These are phyloP conservation scores for Heliamphora exappendiculata DNA, from an alignment of 148 eudicot species.

Conservation along the genomic window DNA sequence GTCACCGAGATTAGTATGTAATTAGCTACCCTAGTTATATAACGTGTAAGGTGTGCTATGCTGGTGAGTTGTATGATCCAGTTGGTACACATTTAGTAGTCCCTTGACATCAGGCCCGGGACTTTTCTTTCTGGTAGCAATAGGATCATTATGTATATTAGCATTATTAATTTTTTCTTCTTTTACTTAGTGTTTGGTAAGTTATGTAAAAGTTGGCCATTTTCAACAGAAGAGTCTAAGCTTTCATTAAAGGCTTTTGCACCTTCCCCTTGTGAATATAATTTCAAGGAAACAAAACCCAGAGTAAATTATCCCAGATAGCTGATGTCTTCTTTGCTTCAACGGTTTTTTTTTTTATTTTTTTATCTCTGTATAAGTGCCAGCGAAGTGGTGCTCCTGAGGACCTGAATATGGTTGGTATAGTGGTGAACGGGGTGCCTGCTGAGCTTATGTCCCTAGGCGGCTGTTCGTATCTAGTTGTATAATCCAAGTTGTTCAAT, in stretches of 20 bases:
- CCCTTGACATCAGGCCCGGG: constrained; percentile 1
- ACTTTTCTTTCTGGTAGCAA: constrained; percentile 3
- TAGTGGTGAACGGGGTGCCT: no score
- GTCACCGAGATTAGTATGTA: constrained; percentile 5
- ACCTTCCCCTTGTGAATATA: not conserved
- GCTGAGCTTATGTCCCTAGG: no score
- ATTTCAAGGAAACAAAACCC: not conserved
- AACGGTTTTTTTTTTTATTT: not conserved
- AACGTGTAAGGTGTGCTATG: not conserved
- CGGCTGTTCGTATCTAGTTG: no score
- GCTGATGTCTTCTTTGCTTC: not conserved
- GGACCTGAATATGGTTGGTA: no score
- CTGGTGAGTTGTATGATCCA: constrained; percentile 13
- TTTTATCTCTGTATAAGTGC: no score
- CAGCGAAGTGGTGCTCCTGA: not conserved
- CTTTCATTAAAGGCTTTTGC: not conserved
- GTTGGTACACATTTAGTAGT: not conserved
- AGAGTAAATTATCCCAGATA: not conserved
- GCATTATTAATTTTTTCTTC: not conserved
- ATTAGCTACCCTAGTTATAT: constrained; percentile 8
- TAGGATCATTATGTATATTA: constrained; percentile 11
- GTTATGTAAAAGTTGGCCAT: constrained; percentile 1
- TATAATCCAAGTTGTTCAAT: no score
- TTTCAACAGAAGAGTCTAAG: not conserved
- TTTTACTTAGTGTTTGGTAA: not conserved